Percentiles rank a stretch among this genome's conserved stretches.
Evolutionary conservation across 305 asterid species (phyloP).

Genomic region (Fraxinus albicans): DNA sequence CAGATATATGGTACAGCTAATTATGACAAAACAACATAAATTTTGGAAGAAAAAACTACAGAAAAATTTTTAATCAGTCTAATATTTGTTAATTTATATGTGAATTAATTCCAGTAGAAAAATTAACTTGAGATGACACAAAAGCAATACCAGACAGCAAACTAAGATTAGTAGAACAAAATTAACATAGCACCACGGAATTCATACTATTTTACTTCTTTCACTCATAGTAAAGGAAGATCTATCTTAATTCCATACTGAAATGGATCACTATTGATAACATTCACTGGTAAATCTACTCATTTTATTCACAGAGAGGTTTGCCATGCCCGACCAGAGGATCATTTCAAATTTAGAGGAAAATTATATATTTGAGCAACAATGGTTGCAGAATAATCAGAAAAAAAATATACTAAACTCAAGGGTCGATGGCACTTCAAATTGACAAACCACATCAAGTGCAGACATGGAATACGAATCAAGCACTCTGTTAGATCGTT

Average conservation of each 20-base stretch:
- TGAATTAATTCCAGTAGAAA: background rate
- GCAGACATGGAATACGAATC: background rate
- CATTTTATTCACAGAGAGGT: background rate
- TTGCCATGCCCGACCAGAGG: background rate
- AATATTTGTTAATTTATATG: background rate
- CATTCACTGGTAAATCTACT: background rate
- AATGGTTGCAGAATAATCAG: background rate
- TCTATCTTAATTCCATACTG: background rate
- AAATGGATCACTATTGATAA: background rate
- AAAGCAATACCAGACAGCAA: background rate
- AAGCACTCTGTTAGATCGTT: background rate
- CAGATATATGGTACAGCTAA: background rate
- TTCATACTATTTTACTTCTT: background rate
- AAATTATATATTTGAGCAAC: background rate
- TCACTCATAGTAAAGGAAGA: background rate
- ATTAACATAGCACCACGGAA: background rate
- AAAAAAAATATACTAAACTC: background rate
- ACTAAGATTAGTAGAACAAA: background rate
- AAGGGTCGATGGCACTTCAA: background rate
- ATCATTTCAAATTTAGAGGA: background rate
- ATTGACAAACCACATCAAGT: background rate
- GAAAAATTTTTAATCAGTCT: background rate
- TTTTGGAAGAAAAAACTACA: background rate
- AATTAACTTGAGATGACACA: background rate
- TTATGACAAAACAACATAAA: background rate